Evolutionary conservation across 208 protist species (phyloP).

Genomic region (Crithidia expoeki): DNA sequence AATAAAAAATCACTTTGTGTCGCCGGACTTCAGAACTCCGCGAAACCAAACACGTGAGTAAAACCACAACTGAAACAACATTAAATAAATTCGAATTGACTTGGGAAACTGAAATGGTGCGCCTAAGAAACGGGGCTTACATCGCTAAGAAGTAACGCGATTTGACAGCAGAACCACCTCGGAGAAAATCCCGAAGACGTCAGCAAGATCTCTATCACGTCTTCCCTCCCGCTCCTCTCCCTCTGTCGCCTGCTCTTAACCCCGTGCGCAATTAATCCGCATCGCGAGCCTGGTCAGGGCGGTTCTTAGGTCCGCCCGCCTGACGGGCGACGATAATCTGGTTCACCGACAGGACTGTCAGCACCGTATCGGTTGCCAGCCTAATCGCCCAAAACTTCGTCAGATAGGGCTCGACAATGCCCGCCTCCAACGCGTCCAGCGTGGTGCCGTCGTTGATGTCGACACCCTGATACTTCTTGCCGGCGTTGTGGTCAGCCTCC

Average conservation of each 20-base stretch:
- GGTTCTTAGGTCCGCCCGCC: constrained; percentile 96
- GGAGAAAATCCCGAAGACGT: no score
- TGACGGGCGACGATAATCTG: constrained; percentile 99
- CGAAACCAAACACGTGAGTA: no score
- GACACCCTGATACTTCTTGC: constrained; percentile 92
- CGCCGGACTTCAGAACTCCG: no score
- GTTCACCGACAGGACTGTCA: constrained; percentile 96
- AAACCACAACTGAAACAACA: no score
- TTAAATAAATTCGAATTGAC: no score
- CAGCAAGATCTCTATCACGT: no score
- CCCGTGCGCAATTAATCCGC: constrained; percentile 42
- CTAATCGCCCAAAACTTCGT: constrained; percentile 95
- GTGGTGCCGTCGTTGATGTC: constrained; percentile 92
- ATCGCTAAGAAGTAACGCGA: no score
- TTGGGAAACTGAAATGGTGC: no score
- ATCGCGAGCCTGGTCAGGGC: constrained; percentile 84
- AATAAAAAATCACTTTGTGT: background rate
- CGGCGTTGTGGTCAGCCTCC: constrained; percentile 95
- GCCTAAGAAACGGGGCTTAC: no score
- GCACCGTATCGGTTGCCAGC: constrained; percentile 96
- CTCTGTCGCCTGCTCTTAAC: background rate
- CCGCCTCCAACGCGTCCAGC: constrained; percentile 79
- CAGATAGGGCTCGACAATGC: constrained; percentile 94
- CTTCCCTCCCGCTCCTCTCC: background rate
- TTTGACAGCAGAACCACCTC: no score